These are phyloP conservation scores for Solanum hybrid DNA, from an alignment of 305 asterid genomes.

Conservation along the genomic window DNA sequence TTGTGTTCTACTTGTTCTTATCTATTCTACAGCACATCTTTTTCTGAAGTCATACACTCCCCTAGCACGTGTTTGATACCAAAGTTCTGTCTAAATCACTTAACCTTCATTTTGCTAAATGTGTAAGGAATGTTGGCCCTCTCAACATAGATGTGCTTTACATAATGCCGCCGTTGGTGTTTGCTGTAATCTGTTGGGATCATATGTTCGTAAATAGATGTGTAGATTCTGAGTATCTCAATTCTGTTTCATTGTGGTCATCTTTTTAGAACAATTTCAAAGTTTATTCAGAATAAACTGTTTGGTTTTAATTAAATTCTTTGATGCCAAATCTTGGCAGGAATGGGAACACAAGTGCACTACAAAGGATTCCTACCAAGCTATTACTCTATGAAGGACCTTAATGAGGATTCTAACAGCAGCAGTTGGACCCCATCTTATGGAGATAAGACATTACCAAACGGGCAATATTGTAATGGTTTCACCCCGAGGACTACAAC, in stretches of 20 bases:
- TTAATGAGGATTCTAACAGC: constrained; percentile 84
- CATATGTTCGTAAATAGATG: not conserved
- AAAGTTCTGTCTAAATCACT: not conserved
- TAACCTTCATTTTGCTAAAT: not conserved
- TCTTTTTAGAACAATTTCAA: not conserved
- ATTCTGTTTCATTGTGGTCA: not conserved
- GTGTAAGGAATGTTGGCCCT: not conserved
- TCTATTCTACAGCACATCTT: not conserved
- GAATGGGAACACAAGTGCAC: constrained; percentile 89
- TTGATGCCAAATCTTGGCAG: constrained; percentile 25
- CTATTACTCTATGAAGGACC: constrained; percentile 77
- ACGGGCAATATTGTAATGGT: constrained; percentile 59
- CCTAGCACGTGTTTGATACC: not conserved
- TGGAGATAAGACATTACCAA: constrained; percentile 45
- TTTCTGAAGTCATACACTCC: not conserved
- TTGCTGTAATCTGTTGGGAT: constrained; percentile 1
- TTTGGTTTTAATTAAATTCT: not conserved
- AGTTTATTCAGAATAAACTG: not conserved
- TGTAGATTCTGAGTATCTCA: not conserved
- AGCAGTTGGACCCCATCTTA: constrained; percentile 71
- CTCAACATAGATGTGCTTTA: not conserved
- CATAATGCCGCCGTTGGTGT: not conserved
- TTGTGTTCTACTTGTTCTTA: not conserved
- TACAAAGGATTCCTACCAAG: constrained; percentile 66
- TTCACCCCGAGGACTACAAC: constrained; percentile 34